Conservation (phyloP, 2,329 filamentous ascomycete species). For the Colletotrichum incanum region DNA sequence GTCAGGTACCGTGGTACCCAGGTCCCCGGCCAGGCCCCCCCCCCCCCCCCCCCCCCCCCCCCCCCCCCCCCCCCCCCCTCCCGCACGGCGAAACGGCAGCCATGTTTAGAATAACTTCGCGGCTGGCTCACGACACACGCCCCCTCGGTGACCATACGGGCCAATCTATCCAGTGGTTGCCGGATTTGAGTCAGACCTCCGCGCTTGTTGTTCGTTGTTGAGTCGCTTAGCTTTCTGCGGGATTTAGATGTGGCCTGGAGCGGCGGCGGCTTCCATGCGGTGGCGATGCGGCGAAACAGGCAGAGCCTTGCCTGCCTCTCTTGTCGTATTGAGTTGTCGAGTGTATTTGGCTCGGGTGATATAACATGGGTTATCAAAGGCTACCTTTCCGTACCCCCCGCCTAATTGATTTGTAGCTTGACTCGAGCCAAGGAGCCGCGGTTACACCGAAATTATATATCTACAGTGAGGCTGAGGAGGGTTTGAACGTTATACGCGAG, state of each 20-base stretch:
- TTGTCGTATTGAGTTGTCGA: background rate
- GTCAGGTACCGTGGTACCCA: slow-evolving; percentile 11
- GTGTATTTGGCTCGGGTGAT: too few species aligned
- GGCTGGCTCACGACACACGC: background rate
- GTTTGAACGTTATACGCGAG: background rate
- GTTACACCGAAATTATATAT: rapidly evolving
- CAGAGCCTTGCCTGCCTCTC: background rate
- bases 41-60: too few species aligned
- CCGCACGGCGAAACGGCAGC: background rate
- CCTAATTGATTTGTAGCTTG: background rate
- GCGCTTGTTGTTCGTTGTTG: background rate
- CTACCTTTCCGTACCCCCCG: background rate
- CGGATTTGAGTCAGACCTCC: background rate
- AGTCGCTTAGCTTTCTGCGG: background rate
- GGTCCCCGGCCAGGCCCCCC: slow-evolving; percentile 8
- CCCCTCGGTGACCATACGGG: background rate
- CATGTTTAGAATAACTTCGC: background rate
- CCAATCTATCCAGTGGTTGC: background rate
- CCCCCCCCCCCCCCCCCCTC: too few species aligned
- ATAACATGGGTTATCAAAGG: background rate
- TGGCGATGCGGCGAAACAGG: too few species aligned
- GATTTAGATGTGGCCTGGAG: too few species aligned
- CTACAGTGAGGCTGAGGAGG: background rate
- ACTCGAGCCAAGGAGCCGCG: background rate
- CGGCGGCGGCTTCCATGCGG: too few species aligned